These are phyloP conservation scores for Coemansia sp. DNA, from an alignment of 192 early-diverging fungal genomes.

Conservation along the genomic window DNA sequence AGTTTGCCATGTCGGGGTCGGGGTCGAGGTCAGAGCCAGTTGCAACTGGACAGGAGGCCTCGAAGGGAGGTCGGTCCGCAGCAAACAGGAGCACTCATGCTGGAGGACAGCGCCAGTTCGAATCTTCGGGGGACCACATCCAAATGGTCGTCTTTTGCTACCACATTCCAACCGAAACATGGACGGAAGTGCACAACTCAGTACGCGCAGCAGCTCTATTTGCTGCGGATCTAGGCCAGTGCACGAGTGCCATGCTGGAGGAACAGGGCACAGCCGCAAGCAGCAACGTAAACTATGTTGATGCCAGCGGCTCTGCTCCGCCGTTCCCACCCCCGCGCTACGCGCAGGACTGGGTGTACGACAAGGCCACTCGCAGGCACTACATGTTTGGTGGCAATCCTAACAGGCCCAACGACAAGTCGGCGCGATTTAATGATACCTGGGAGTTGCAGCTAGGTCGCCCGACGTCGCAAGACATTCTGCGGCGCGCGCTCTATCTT, in stretches of 20 bases:
- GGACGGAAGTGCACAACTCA: constrained; percentile 50
- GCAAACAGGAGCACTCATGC: not conserved
- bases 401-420: constrained; percentile 41
- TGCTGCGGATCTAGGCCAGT: constrained; percentile 42
- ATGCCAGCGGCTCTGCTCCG: constrained; percentile 14
- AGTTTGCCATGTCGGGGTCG: not conserved
- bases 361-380: constrained; percentile 64
- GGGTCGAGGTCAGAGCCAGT: not conserved
- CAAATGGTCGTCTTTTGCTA: constrained; percentile 50
- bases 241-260: constrained; percentile 18
- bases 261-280: not conserved
- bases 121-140: constrained; percentile 20
- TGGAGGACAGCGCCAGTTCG: constrained; percentile 1
- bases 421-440: constrained; percentile 50
- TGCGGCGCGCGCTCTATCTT: constrained; percentile 69
- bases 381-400: constrained; percentile 96
- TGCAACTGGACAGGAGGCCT: not conserved
- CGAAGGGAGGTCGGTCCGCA: not conserved
- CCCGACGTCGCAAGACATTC: constrained; percentile 65
- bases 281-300: constrained; percentile 3
- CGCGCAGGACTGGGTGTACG: constrained; percentile 91
- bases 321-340: constrained; percentile 78
- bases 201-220: constrained; percentile 19
- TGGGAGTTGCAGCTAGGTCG: constrained; percentile 39
- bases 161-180: constrained; percentile 55